Evolutionary conservation across 2,329 filamentous ascomycete genomes (phyloP), one percentile per base, ranked within the genome.

Genomic region (Curvularia sp.): DNA sequence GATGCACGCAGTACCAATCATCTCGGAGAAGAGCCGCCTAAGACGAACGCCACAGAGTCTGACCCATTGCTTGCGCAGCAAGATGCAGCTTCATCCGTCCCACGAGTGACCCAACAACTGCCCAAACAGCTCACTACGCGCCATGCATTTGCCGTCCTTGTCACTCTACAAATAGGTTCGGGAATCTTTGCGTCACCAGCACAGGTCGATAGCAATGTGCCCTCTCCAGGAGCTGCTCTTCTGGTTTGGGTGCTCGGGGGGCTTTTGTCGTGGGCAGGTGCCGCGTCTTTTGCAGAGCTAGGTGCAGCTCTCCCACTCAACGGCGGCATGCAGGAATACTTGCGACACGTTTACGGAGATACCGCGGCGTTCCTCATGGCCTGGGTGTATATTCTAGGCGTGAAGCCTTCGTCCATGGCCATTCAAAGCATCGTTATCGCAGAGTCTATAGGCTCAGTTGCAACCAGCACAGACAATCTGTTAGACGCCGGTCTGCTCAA

Each of bases 151-250:
- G 84, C 84, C 22, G 85, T 89, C 47, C 79, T 88, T 41, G 83
- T 88, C 59, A 85, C 84, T 65, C 85, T 88, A 60, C 86, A 88
- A 53, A 87, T 89, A 48, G 87, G 87, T 7, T 86, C 84, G 52
- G 86, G 87, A 33, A 84, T 89, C 18, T 89, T 89, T 64, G 88
- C 87, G 0, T 88, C 86, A 1, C 86, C 86, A 0, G 85, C 86
- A 0, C 82, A 85, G 10, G 86, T 89, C 58, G 86, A 88, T 66
- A 83, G 83, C 15, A 87, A 88, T 63, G 85, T 88, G 2, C 85
- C 86, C 0, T 88, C 86, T 0, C 86, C 86, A 0, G 86, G 84
- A 8, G 77, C 79, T 1, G 85, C 86, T 1, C 66, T 89, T 35
- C 65, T 85, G 2, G 81, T 88, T 7, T 89, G 87, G 87, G 78